Evolutionary conservation across 805 yeast genomes (phyloP).

Genomic region (baker's yeast (Saccharomyces cerevisiae)): DNA sequence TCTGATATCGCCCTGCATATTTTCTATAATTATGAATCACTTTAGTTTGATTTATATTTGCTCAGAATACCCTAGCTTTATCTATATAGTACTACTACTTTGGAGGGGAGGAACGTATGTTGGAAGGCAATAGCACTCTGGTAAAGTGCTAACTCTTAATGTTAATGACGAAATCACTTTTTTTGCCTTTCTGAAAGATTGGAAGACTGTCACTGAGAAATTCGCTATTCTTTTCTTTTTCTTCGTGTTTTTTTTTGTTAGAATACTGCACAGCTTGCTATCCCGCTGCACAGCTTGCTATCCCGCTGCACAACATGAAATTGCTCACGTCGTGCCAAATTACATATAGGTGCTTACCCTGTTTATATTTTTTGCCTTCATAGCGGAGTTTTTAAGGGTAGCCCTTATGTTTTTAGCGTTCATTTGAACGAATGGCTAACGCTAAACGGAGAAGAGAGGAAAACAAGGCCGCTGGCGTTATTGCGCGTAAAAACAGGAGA

Average conservation of each 20-base stretch:
- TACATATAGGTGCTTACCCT: neutral
- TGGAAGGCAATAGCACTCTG: neutral
- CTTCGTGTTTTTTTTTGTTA: neutral
- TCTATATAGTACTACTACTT: neutral
- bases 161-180: neutral
- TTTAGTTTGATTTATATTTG: neutral
- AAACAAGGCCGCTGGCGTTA: neutral
- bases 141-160: neutral
- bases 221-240: neutral
- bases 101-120: neutral
- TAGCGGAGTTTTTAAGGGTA: neutral
- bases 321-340: neutral
- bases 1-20: constrained; percentile 30
- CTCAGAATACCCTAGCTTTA: neutral
- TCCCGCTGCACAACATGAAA: neutral
- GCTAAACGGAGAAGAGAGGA: neutral
- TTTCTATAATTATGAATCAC: neutral
- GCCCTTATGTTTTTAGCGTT: neutral
- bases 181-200: neutral
- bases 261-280: neutral
- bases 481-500: neutral
- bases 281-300: neutral
- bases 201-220: neutral
- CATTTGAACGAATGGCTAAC: neutral
- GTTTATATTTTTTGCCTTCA: neutral